Conservation (phyloP, 2,329 filamentous ascomycete species). For the Aspergillus glaucus region DNA sequence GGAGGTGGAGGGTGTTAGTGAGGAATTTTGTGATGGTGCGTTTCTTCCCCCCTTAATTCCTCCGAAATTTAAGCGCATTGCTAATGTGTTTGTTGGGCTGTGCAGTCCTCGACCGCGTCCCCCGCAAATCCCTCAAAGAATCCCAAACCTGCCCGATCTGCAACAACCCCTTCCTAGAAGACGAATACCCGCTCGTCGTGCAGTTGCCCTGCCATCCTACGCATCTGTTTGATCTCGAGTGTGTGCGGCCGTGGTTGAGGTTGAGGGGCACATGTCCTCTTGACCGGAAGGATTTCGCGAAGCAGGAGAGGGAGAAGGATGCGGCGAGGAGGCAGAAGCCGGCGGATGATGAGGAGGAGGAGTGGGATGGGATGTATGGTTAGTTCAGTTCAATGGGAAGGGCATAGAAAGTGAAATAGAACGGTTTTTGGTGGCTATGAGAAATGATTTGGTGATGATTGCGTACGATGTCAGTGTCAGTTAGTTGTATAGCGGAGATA, state of each 20-base stretch:
- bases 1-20: conserved; percentile 55
- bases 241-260: conserved; percentile 59
- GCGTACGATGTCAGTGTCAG: not conserved
- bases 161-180: conserved; percentile 55
- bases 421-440: not conserved
- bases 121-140: conserved; percentile 48
- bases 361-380: conserved; percentile 46
- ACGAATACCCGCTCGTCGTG: conserved; percentile 58
- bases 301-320: conserved; percentile 47
- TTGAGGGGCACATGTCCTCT: conserved; percentile 59
- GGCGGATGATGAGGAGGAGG: conserved; percentile 40
- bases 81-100: not conserved
- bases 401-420: not conserved
- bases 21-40: conserved; percentile 53
- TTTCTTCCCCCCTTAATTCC: not conserved
- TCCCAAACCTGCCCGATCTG: conserved; percentile 56
- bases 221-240: conserved; percentile 60
- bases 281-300: conserved; percentile 53
- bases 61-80: not conserved
- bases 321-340: conserved; percentile 44
- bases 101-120: conserved; percentile 52
- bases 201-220: conserved; percentile 55
- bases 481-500: no score
- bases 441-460: not conserved
- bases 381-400: conserved; percentile 5